These are phyloP conservation scores for Aspergillus sp. DNA, from an alignment of 2,329 filamentous ascomycete genomes.

Conservation along the genomic window DNA sequence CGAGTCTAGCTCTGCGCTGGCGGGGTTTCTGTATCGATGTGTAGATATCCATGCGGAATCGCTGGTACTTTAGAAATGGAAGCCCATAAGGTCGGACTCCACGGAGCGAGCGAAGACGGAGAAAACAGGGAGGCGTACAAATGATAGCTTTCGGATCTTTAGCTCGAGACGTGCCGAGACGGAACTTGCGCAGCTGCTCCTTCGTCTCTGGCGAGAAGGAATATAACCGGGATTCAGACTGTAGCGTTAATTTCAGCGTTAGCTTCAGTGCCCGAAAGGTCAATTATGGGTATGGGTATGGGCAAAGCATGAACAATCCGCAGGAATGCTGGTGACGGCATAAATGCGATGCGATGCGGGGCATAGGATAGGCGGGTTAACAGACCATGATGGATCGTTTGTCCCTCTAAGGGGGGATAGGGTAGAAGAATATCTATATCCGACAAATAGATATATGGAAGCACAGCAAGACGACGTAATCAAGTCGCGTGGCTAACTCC, in stretches of 20 bases:
- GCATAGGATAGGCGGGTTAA: slow-evolving; percentile 4
- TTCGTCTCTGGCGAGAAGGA: slow-evolving; percentile 89
- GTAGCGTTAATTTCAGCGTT: slow-evolving; percentile 8
- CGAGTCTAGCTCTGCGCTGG: no score
- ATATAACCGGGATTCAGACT: slow-evolving; percentile 86
- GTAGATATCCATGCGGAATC: background rate
- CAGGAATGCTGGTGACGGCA: background rate
- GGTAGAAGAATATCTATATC: no score
- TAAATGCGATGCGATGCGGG: slow-evolving; percentile 19
- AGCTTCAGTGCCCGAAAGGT: background rate
- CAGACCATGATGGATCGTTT: slow-evolving; percentile 15
- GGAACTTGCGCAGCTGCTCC: slow-evolving; percentile 89
- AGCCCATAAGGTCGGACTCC: no score
- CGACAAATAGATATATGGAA: no score
- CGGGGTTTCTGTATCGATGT: background rate
- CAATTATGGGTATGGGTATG: no score
- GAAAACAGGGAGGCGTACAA: slow-evolving; percentile 62
- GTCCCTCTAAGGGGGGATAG: no score
- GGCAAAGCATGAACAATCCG: slow-evolving; percentile 7
- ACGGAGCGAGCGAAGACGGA: background rate
- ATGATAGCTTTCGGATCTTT: slow-evolving; percentile 88
- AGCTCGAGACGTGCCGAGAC: slow-evolving; percentile 81
- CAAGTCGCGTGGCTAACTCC: no score
- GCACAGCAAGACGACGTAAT: no score
- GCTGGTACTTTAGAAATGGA: no score